Conservation (phyloP, 495 filamentous ascomycete genomes). For the Stereocaulon alpinum region DNA sequence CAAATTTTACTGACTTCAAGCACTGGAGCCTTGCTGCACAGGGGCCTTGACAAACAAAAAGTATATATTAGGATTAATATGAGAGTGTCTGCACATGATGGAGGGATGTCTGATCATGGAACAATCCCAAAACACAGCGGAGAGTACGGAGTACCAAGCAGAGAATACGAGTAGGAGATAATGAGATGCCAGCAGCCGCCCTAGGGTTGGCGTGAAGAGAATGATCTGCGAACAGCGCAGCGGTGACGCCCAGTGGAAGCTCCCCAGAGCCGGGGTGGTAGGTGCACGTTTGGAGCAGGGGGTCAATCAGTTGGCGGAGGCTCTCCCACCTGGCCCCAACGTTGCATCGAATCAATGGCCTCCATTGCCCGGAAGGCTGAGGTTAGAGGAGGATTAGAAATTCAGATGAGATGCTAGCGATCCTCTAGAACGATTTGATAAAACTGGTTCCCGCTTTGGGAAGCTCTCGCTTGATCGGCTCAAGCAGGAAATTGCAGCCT, state of each 20-base stretch:
- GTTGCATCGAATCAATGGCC: neutral
- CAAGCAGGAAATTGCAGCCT: neutral
- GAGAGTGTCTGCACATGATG: neutral
- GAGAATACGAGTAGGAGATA: neutral
- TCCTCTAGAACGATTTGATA: neutral
- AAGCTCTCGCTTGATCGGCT: neutral
- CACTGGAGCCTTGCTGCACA: neutral
- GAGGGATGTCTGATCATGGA: neutral
- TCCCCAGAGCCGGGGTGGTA: neutral
- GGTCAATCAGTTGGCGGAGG: neutral
- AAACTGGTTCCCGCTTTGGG: neutral
- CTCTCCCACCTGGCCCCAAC: neutral
- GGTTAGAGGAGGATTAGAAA: neutral
- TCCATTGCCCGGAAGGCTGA: neutral
- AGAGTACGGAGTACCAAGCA: neutral
- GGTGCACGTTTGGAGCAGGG: neutral
- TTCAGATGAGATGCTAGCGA: neutral
- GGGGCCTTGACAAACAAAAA: neutral
- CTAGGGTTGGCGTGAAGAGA: neutral
- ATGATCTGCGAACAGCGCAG: neutral
- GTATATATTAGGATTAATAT: neutral
- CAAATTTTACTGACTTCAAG: slow-evolving; percentile 1
- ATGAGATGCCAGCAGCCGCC: neutral
- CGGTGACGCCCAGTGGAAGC: slow-evolving; percentile 3
- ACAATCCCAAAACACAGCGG: neutral